Percentiles rank a stretch among this genome's conserved stretches.
phyloP scores from a whole-genome alignment of 1,284 basidiomycete genomes.

The Rhizoctonia solani region DNA sequence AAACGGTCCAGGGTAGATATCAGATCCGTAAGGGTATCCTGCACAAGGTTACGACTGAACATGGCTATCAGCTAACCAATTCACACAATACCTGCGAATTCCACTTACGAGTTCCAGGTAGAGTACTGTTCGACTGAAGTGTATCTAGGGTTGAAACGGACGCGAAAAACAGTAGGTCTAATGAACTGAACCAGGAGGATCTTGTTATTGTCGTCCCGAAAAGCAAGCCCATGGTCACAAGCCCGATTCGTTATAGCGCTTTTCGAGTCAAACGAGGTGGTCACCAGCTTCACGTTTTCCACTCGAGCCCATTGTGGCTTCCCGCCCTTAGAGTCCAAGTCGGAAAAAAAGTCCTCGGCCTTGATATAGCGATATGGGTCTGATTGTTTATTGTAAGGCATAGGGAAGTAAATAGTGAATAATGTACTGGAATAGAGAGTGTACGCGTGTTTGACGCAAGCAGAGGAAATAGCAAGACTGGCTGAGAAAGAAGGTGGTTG shows the following conservation, averaged over 20 bases:
- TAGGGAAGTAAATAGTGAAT: neutral
- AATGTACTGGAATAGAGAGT: too few species aligned
- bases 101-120: conserved; percentile 27
- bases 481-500: too few species aligned
- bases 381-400: conserved; percentile 16
- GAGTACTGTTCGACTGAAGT: conserved; percentile 5
- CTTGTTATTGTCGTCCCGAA: conserved; percentile 9
- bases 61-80: neutral
- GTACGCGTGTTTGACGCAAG: too few species aligned
- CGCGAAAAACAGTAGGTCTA: conserved; percentile 16
- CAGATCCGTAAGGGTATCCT: neutral
- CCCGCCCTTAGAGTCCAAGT: neutral
- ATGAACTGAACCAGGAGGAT: conserved; percentile 25
- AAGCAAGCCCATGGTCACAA: conserved; percentile 4
- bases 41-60: conserved; percentile 14
- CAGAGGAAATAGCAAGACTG: too few species aligned
- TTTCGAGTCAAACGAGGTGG: neutral
- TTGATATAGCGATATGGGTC: conserved; percentile 13
- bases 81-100: neutral
- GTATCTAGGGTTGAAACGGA: conserved; percentile 30
- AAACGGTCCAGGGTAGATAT: conserved; percentile 1
- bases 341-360: conserved; percentile 3
- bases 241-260: neutral
- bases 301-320: neutral
- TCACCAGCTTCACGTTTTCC: neutral